These are phyloP conservation scores for Asterochloris erici DNA, from an alignment of 139 green algal species.

Conservation along the genomic window DNA sequence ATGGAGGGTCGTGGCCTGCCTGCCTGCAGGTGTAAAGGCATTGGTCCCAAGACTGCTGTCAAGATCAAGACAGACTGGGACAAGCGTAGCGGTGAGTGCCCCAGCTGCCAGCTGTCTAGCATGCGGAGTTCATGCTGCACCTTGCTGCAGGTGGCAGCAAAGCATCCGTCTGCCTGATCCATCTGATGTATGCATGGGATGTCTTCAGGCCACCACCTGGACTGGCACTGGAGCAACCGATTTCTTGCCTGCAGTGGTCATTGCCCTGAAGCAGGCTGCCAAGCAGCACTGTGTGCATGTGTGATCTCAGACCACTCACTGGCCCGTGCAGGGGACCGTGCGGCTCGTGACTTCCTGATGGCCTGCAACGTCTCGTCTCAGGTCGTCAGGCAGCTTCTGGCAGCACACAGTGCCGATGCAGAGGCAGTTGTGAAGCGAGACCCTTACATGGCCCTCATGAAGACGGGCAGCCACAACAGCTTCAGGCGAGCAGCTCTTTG, in stretches of 20 bases:
- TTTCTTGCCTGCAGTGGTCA: not conserved
- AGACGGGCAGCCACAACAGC: not conserved
- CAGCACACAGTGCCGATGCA: not conserved
- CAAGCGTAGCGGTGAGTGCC: not conserved
- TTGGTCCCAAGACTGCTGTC: conserved; percentile 36
- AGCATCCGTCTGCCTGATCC: not conserved
- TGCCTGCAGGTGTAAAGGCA: conserved; percentile 6
- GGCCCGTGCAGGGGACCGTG: too few relatives aligned
- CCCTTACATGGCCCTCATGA: not conserved
- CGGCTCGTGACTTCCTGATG: not conserved
- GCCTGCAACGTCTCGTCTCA: not conserved
- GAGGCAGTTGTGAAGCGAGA: not conserved
- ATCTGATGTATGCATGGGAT: not conserved
- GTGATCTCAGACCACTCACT: too few relatives aligned
- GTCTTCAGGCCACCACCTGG: not conserved
- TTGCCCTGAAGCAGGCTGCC: not conserved
- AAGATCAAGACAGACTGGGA: conserved; percentile 50
- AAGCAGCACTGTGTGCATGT: not conserved
- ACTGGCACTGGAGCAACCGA: not conserved
- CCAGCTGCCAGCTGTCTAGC: not conserved
- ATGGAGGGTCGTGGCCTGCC: too few relatives aligned
- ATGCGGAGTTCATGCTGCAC: not conserved
- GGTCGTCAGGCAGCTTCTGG: not conserved
- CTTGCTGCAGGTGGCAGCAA: not conserved
- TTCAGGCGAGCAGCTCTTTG: not conserved